Evolutionary conservation across 805 yeast genomes (phyloP), one percentile per base, ranked within the genome.

Genomic region (Zygosaccharomyces lentus): DNA sequence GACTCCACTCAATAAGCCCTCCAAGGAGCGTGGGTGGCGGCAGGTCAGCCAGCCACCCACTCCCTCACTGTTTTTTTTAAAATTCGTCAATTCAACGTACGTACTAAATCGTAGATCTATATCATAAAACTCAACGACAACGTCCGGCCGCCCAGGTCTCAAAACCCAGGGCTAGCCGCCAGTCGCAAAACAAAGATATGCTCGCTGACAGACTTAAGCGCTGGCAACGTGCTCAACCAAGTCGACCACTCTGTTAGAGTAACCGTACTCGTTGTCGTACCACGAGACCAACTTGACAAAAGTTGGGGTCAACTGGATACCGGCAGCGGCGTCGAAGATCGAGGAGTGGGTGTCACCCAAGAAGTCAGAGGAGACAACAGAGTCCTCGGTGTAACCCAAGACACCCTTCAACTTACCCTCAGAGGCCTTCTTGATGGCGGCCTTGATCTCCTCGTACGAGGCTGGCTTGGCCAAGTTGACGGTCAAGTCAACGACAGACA

Each of bases 191-290:
- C 9, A 19, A 32, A n/a, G 8, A 13, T 34, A 6, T 34, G 23
- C 9, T 12, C 15, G 23, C 9, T 12, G n/a, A 29, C 15, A 29
- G 4, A 45, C 54, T 53, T 56, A 56, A 50, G 54, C 54, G 29
- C 67, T 68, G 59, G 83, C 81, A 65, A 80, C 79, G 74, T 75
- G 79, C 70, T 78, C 75, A 61, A 80, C 75, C 68, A 81, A 76
- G 71, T 81, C 87, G 59, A 80, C 84, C 57, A 81, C 87, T 77
- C 87, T 79, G 74, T 82, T 77, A 59, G 84, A 78, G 80, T 81
- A 81, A 71, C 86, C 86, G 73, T 66, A 80, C 73, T 81, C 87
- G 72, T 81, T 81, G 70, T 81, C 87, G 75, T 80, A 81, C 86
- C 85, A 81, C 50, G 85, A 70, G 64, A 81, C 72, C 72, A 81